Percentiles rank a stretch among this genome's conserved stretches.
phyloP scores from a whole-genome alignment of 176 grass and related monocot species.

The bread wheat (Triticum aestivum) region IWGSC_CS_RefSeq_v2.1 NC_057801.1:695967692-695968191 shows the following conservation, averaged over 20 bases:
- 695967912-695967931: not conserved
- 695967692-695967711: slow-evolving; percentile 28
- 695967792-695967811: not conserved
- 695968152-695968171: slow-evolving; percentile 52
- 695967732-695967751: not conserved
- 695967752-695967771: not conserved
- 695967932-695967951: slow-evolving; percentile 56
- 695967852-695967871: not conserved
- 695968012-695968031: slow-evolving; percentile 44
- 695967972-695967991: slow-evolving; percentile 60
- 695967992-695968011: slow-evolving; percentile 57
- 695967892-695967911: not conserved
- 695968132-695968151: slow-evolving; percentile 97
- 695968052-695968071: slow-evolving; percentile 81
- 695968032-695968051: slow-evolving; percentile 64
- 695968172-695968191: slow-evolving; percentile 24
- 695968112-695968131: slow-evolving; percentile 62
- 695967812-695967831: not conserved
- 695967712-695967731: not conserved
- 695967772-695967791: not conserved
- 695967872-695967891: not conserved
- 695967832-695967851: not conserved
- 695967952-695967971: slow-evolving; percentile 68
- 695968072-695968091: slow-evolving; percentile 58
- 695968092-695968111: slow-evolving; percentile 50